Evolutionary conservation across 805 yeast genomes (phyloP), one percentile per base, ranked within the genome.

Genomic region (Metschnikowia dekortorum): DNA sequence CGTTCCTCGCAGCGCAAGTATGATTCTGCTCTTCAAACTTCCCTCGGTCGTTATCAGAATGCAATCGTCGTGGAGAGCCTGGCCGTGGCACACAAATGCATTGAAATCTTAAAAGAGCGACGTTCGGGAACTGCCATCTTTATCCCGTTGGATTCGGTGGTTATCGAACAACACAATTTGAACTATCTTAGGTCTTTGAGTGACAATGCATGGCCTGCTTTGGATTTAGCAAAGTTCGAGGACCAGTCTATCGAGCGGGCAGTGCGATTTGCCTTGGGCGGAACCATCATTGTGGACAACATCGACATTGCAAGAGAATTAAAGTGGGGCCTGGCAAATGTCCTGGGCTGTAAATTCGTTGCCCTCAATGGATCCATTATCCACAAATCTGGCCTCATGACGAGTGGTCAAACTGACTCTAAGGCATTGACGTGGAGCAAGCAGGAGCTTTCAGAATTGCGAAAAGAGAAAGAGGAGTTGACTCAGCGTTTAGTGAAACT

Each of bases 321-420:
- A 51, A 83, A 88, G 61, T 89, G 96, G 92, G 49, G 53, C 16
- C 43, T 47, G 11, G 39, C 54, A 11, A 39, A 44, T 4, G 67
- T 81, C 30, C 37, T 71, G 6, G 76, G 77, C 44, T 82, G 81
- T 38, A 89, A 87, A 64, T 65, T 87, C 44, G 96, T 91, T 2
- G 81, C 96, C 0, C 60, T 89, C 11, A 89, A 89, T 45, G 99
- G 99, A 1, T 81, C 92, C 0, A 73, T 90, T 31, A 87, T 94
- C 43, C 89, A 89, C 62, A 83, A 82, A 60, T 84, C 92, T 4
- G 96, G 96, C 6, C 74, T 90, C 35, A 89, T 94, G 96, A 86
- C 97, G 8, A 97, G 97, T 64, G 97, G 97, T 56, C 70, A 75
- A 30, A 74, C 81, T 6, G 39, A 34, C 28, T 73, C 73, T 37